Evolutionary conservation across 768 basidiomycete species (phyloP).

Genomic region (Amanita molliuscula): DNA sequence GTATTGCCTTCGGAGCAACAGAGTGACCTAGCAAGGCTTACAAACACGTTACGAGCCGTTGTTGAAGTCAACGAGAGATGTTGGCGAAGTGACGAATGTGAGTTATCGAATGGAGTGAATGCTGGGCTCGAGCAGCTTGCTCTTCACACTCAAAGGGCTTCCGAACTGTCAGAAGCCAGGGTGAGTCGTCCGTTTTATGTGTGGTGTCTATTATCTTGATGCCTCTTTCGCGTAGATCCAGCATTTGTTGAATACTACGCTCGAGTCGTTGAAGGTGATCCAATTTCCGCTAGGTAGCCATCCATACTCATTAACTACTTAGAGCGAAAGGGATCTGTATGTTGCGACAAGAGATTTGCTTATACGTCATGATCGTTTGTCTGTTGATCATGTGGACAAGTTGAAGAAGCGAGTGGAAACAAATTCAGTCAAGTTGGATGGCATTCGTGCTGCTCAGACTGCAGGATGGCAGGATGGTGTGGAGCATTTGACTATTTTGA

Average conservation of each 20-base stretch:
- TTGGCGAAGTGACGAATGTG: slow-evolving; percentile 79
- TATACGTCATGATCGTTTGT: slow-evolving; percentile 79
- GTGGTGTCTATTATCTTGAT: slow-evolving; percentile 1
- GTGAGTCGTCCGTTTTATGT: slow-evolving; percentile 29
- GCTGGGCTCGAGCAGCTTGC: slow-evolving; percentile 61
- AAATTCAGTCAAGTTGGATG: slow-evolving; percentile 68
- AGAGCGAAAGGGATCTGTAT: slow-evolving; percentile 80
- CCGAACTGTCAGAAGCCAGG: slow-evolving; percentile 64
- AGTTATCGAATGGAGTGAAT: slow-evolving; percentile 68
- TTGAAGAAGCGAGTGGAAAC: slow-evolving; percentile 79
- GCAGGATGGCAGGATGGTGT: slow-evolving; percentile 83
- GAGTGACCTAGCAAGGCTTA: slow-evolving; percentile 77
- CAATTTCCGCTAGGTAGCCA: not conserved
- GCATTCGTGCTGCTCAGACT: slow-evolving; percentile 56
- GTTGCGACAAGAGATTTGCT: slow-evolving; percentile 82
- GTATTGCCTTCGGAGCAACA: slow-evolving; percentile 26
- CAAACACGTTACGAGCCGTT: slow-evolving; percentile 71
- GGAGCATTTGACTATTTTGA: slow-evolving; percentile 57
- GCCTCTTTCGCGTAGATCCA: slow-evolving; percentile 38
- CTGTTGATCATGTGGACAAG: slow-evolving; percentile 80
- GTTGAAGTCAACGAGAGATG: slow-evolving; percentile 72
- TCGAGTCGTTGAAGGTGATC: slow-evolving; percentile 69
- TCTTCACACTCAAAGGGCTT: slow-evolving; percentile 55
- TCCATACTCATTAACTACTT: slow-evolving; percentile 10
- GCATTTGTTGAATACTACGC: slow-evolving; percentile 49